Percentiles rank a stretch among this genome's conserved stretches.
Evolutionary conservation across 129 eudicot genomes (phyloP).

Genomic region (Artemisia argyi): DNA sequence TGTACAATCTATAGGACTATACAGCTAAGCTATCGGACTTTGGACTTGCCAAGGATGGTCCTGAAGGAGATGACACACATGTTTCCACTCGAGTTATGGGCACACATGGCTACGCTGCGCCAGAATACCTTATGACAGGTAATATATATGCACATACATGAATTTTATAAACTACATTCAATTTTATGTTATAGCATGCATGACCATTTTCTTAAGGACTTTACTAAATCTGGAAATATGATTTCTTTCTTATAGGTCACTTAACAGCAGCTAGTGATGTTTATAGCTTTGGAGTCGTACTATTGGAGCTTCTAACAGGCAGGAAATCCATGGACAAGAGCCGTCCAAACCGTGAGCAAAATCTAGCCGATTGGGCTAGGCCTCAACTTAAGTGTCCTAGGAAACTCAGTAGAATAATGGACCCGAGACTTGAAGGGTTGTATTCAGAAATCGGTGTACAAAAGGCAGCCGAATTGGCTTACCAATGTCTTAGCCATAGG

Average conservation of each 20-base stretch:
- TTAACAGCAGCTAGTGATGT: conserved; percentile 95
- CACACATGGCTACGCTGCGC: conserved; percentile 92
- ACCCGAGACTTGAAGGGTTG: conserved; percentile 78
- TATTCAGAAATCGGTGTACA: conserved; percentile 71
- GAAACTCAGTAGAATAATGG: conserved; percentile 61
- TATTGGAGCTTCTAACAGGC: conserved; percentile 80
- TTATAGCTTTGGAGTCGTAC: conserved; percentile 82
- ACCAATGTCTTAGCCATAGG: conserved; percentile 75
- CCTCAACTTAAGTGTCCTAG: conserved; percentile 55
- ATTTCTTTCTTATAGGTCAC: conserved; percentile 49
- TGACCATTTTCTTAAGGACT: neutral
- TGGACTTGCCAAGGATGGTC: conserved; percentile 94
- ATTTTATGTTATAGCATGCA: neutral
- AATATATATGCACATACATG: neutral
- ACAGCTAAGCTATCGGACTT: conserved; percentile 87
- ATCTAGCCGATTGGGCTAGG: conserved; percentile 82
- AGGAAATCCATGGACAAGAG: conserved; percentile 70
- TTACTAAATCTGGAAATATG: conserved; percentile 8
- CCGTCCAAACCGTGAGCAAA: conserved; percentile 74
- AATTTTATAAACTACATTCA: neutral
- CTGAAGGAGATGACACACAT: conserved; percentile 89
- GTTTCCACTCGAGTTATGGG: conserved; percentile 97
- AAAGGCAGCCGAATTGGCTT: conserved; percentile 77
- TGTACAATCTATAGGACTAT: conserved; percentile 45
- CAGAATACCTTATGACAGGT: conserved; percentile 94